Evolutionary conservation across 441 rosid species (phyloP), one percentile per base, ranked within the genome.

Genomic region (Euphorbia schlechtendalii): DNA sequence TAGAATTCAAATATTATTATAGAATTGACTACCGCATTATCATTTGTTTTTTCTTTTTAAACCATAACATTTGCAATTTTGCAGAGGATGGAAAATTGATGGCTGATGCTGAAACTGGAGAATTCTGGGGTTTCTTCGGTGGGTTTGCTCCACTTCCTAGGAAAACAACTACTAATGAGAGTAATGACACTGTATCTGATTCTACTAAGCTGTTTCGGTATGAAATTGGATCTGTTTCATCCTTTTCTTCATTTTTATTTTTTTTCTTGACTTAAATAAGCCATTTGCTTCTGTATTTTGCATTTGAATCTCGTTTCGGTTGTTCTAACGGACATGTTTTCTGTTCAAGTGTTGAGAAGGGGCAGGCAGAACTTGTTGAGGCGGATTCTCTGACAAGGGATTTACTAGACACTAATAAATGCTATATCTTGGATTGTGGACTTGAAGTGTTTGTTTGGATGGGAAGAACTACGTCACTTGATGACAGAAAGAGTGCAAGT

Each of bases 61-160:
- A 61, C 45, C n/a, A n/a, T 70, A 63, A 55, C 67, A 30, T 21
- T 64, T 65, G 49, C 24, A 86, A 84, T 71, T 83, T 78, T 84
- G 54, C 70, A 90, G 98, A 89, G 87, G 99, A 91, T 75, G 99
- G 98, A 67, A 91, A 79, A 76, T 71, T 94, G 83, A 94, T 94
- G 99, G 98, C 99, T 71, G 99, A 94, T 89, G 89, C 94, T 71
- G 99, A 91, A 74, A 81, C 90, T 77, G 99, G 99, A 65, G 99
- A 94, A 67, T 94, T 94, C 78, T 94, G 99, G 99, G 94, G 80
- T 25, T 73, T 91, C 54, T 94, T 94, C 79, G 99, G 99, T 65
- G 99, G 99, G 28, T 94, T 89, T 86, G 99, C 99, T 85, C 99
- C 99, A 56, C 94, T 94, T 71, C 87, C 96, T 41, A 81, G 89